phyloP scores from a whole-genome alignment of 1,284 basidiomycete species.

The Farysia itapuensis region DNA sequence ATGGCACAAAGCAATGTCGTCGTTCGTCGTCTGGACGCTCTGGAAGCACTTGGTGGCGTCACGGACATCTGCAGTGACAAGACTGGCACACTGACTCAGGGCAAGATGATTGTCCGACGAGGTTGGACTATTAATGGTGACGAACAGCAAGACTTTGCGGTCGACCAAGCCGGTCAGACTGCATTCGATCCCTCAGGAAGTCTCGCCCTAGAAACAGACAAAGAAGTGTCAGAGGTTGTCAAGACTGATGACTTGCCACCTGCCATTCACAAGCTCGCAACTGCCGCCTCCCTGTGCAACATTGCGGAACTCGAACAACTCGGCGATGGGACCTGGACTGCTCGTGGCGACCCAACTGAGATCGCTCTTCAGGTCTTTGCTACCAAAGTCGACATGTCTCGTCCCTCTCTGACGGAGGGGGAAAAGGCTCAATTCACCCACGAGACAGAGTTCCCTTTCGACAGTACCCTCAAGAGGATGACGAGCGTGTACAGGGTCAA shows the following conservation, averaged over 20 bases:
- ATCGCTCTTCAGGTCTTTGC: constrained; percentile 49
- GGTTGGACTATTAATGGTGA: constrained; percentile 26
- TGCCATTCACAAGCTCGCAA: constrained; percentile 24
- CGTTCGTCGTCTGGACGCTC: constrained; percentile 50
- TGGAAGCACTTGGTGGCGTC: constrained; percentile 51
- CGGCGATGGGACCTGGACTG: constrained; percentile 26
- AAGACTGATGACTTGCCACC: constrained; percentile 15
- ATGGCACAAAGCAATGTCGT: constrained; percentile 53
- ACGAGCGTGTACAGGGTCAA: constrained; percentile 36
- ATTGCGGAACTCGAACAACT: constrained; percentile 40
- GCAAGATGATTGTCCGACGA: constrained; percentile 53
- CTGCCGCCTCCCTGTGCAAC: constrained; percentile 51
- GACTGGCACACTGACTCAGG: constrained; percentile 55
- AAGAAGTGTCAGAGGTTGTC: constrained; percentile 5
- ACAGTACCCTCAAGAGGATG: constrained; percentile 52
- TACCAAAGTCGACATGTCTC: constrained; percentile 35
- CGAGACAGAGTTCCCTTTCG: constrained; percentile 48
- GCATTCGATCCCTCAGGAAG: constrained; percentile 44
- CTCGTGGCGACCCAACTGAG: constrained; percentile 52
- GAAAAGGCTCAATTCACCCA: constrained; percentile 16
- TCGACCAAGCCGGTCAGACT: constrained; percentile 41
- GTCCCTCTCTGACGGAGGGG: constrained; percentile 16
- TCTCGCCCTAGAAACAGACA: constrained; percentile 9
- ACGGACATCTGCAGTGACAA: constrained; percentile 50
- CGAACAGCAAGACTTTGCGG: constrained; percentile 22